Evolutionary conservation across 805 yeast species (phyloP).

Genomic region (Kodamaea hsintzibuensis): DNA sequence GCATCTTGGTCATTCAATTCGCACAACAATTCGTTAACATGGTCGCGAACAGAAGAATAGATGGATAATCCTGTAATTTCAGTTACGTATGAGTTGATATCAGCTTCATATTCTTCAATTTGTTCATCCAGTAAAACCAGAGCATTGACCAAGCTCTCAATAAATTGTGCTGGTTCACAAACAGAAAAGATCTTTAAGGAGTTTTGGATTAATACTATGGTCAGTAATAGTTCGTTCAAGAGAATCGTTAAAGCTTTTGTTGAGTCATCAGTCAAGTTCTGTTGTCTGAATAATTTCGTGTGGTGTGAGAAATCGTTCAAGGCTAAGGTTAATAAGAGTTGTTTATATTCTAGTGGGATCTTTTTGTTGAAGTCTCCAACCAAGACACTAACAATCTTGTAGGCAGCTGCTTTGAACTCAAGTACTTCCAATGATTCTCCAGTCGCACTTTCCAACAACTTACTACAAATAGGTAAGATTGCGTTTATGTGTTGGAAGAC

Average conservation of each 20-base stretch:
- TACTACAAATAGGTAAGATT: slow-evolving; percentile 19
- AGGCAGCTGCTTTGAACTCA: slow-evolving; percentile 28
- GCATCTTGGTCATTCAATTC: slow-evolving; percentile 49
- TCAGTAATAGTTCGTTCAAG: slow-evolving; percentile 33
- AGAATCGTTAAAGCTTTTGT: slow-evolving; percentile 20
- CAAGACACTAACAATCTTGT: slow-evolving; percentile 24
- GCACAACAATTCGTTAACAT: slow-evolving; percentile 55
- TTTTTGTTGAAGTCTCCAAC: slow-evolving; percentile 30
- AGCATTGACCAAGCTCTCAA: slow-evolving; percentile 21
- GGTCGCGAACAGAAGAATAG: slow-evolving; percentile 53
- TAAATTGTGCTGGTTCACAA: slow-evolving; percentile 1
- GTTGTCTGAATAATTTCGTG: slow-evolving; percentile 1
- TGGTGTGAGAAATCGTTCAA: slow-evolving; percentile 25
- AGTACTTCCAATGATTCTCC: slow-evolving; percentile 16
- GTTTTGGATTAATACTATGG: slow-evolving; percentile 32
- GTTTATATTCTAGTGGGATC: slow-evolving; percentile 19
- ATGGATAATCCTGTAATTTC: slow-evolving; percentile 71
- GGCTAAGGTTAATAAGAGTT: slow-evolving; percentile 14
- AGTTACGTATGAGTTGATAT: slow-evolving; percentile 70
- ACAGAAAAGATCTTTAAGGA: slow-evolving; percentile 20
- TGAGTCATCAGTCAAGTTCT: slow-evolving; percentile 17
- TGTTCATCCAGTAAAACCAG: slow-evolving; percentile 44
- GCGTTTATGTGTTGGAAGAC: slow-evolving; percentile 25
- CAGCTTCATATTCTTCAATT: slow-evolving; percentile 52
- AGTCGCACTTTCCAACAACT: slow-evolving; percentile 13